A percentile compares a stretch with the other conserved stretches of the same genome.
These are phyloP conservation scores for Sphaceloma murrayae DNA, from an alignment of 2,329 filamentous ascomycete species.

Conservation along the genomic window DNA sequence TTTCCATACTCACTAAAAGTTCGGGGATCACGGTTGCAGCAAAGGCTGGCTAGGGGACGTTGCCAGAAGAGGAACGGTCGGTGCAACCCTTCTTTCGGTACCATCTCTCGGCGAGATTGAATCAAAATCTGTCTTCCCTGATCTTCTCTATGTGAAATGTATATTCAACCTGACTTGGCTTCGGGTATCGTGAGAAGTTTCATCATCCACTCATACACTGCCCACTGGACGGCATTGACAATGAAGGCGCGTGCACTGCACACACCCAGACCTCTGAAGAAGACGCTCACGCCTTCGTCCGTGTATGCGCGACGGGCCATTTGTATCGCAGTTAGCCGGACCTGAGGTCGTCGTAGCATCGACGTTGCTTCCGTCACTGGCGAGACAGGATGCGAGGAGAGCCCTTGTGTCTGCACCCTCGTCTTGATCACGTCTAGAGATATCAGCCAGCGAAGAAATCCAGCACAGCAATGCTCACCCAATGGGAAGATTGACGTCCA, in stretches of 20 bases:
- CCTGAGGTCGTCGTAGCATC: slow-evolving; percentile 9
- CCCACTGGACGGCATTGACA: slow-evolving; percentile 90
- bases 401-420: slow-evolving; percentile 65
- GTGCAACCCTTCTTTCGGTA: slow-evolving; percentile 4
- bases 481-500: slow-evolving; percentile 88
- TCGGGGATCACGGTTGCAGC: slow-evolving; percentile 9
- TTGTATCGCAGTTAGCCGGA: slow-evolving; percentile 47
- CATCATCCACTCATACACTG: slow-evolving; percentile 38
- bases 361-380: slow-evolving; percentile 2
- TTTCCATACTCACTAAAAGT: slow-evolving; percentile 5
- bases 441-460: slow-evolving; percentile 6
- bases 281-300: slow-evolving; percentile 62
- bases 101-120: not conserved
- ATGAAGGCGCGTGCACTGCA: slow-evolving; percentile 82
- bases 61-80: not conserved
- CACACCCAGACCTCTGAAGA: slow-evolving; percentile 71
- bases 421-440: slow-evolving; percentile 78
- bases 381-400: not conserved
- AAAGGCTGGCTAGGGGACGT: slow-evolving; percentile 3
- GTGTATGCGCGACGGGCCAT: slow-evolving; percentile 59
- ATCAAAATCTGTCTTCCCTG: slow-evolving; percentile 13
- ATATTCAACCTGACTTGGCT: slow-evolving; percentile 5
- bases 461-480: slow-evolving; percentile 22
- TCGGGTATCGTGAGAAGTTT: slow-evolving; percentile 17
- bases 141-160: not conserved